Base-by-base conservation (phyloP, 192 early-diverging fungal genomes). In the Coemansia sp. region DNA sequence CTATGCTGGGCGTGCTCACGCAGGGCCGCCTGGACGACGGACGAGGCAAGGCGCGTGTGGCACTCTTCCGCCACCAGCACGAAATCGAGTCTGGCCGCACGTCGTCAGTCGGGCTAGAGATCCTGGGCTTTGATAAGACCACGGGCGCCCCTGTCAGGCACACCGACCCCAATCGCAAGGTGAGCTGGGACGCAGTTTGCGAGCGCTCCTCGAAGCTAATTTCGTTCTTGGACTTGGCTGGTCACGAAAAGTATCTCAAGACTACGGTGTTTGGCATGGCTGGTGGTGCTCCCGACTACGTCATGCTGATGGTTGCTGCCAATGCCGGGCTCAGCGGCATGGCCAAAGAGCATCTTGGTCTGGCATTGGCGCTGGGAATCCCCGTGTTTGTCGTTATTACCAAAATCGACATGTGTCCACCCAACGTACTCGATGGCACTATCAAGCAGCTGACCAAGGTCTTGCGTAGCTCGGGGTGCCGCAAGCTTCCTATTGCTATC, bases 191-290 rank as follows among this genome's bases (percentile, higher is more conserved):
- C 46, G 91, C 93, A 34, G 91, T 97, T 64, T 94, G 92, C 71
- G 62, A 31, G 24, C 74, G 79, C 65, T 87, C 94, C 5, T 89
- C 91, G 20, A 97, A 97, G 86, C 88, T 94, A 53, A 55, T 87
- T 12, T 82, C 88, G 18, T 90, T 90, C 69, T 79, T 90, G 24
- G 91, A 90, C 81, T 78, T 91, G 55, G 96, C 96, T 34, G 96
- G 96, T 16, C 96, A 97, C 79, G 96, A 97, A 79, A 93, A 93
- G 71, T 97, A 97, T 68, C 85, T 97, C 31, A 97, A 96, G 75
- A 97, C 96, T 2, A 97, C 96, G 33, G 93, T 96, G 31, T 96
- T 95, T 85, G 96, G 96, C 12, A 93, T 97, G 93, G 94, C 95
- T 27, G 94, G 96, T 29, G 90, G 88, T 64, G 88, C 92, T 16